Evolutionary conservation across 2,329 filamentous ascomycete species (phyloP).

Genomic region (Pezicula rhizophila): DNA sequence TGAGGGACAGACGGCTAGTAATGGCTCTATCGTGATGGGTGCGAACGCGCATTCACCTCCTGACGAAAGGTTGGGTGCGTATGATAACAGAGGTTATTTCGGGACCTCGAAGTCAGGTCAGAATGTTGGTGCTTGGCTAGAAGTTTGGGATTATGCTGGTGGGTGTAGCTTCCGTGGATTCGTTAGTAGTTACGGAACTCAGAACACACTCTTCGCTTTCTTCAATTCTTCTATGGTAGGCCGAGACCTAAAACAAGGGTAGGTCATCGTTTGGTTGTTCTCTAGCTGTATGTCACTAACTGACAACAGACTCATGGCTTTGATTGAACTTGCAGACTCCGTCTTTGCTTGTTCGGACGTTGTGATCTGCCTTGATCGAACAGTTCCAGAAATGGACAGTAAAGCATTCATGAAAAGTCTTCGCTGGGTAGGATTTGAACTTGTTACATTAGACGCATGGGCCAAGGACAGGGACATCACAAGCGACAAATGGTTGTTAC

Average conservation of each 20-base stretch:
- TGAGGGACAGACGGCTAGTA: constrained; percentile 71
- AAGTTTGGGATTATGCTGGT: constrained; percentile 64
- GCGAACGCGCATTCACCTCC: constrained; percentile 46
- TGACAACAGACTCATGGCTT: constrained; percentile 65
- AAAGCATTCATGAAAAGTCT: constrained; percentile 72
- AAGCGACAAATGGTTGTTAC: constrained; percentile 76
- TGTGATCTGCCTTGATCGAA: constrained; percentile 75
- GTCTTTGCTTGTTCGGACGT: constrained; percentile 72
- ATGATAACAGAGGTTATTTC: constrained; percentile 17
- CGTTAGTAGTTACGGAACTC: constrained; percentile 61
- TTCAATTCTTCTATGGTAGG: constrained; percentile 70
- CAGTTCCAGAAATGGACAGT: constrained; percentile 53
- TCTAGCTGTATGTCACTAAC: constrained; percentile 24
- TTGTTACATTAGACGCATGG: constrained; percentile 76
- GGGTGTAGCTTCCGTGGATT: constrained; percentile 84
- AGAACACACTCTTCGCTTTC: constrained; percentile 80
- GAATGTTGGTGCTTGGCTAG: constrained; percentile 27
- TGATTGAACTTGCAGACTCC: constrained; percentile 79
- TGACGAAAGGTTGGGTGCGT: constrained; percentile 20
- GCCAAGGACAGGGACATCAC: constrained; percentile 56
- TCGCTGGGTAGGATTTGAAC: constrained; percentile 88
- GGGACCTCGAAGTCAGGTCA: constrained; percentile 16
- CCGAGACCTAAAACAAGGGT: constrained; percentile 83
- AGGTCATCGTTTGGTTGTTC: constrained; percentile 32
- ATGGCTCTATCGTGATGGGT: constrained; percentile 85